Base-by-base conservation (phyloP, 257 asterid species). In the Capsicum chinense region DNA sequence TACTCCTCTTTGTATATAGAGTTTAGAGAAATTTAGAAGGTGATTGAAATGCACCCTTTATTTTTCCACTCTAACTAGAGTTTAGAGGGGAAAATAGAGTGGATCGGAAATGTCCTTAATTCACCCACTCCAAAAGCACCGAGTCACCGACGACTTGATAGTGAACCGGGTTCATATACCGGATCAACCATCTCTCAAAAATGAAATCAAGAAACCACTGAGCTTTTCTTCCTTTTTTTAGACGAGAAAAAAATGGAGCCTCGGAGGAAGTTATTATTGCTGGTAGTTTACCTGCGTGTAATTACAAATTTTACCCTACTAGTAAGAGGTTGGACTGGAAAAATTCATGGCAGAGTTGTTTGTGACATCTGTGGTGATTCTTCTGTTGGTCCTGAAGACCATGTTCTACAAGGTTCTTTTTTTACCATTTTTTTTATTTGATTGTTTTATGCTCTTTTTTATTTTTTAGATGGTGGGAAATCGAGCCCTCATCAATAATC, bases 291-390 rank as follows among this genome's bases (percentile, higher is more conserved):
- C 58, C n/a, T 81, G 44, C 11, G 84, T 9, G 16, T 84, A 59
- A 14, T 81, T 11, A 79, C 86, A 37, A 58, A 85, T 81, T 82
- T 88, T 67, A 54, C 73, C 80, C 80, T 66, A 19, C 62, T 47
- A 47, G 86, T 89, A 54, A 89, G 86, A 73, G 93, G 92, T 9
- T 95, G 98, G 98, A 95, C 93, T 10, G 97, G 98, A 50, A 92
- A 94, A 89, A 92, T 95, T 84, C 92, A 92, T 66, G 97, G 98
- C 80, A 87, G 98, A 74, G 98, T 95, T 44, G 93, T 92, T 37
- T 94, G 99, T 86, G 98, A 94, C 91, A 96, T 94, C 59, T 94
- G 98, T 85, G 98, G 89, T n/a, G 99, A 95, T 90, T 91, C 99
- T 83, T 91, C 94, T 21, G 88, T 94, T 84, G 98, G 97, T 80